Evolutionary conservation across 176 grass and related monocot genomes (phyloP), one percentile per base, ranked within the genome.

Genomic region (Carex scoparia): DNA sequence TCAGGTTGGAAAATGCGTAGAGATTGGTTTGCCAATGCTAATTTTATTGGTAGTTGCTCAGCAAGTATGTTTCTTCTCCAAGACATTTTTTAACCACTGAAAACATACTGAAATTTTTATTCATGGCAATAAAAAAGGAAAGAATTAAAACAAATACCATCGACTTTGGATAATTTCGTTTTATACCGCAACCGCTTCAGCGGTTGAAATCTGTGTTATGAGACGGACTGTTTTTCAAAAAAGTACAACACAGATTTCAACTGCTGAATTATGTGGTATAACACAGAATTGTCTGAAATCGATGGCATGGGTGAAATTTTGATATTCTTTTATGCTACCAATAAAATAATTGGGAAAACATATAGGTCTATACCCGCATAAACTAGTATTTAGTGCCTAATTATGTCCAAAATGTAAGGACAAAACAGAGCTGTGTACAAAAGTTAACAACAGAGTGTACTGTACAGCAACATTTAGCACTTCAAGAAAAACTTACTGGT

Each of bases 1-100:
- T 71, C 84, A 99, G 97, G 91, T 99, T 56, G 97, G 97, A 65
- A 99, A 99, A 91, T 99, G 97, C 85, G 97, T 99, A 84, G 97
- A 99, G 91, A 92, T 99, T 48, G 97, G 97, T 60, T 79, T 99
- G 80, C 93, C 97, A 57, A 94, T 96, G 91, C 88, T 99, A 86
- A 92, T 99, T 87, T 81, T 96, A 68, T 88, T 87, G 6, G 86
- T 95, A 69, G 31, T 92, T 31, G 87, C 91, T 84, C 93, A 96
- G 82, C 97, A 96, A 89, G 97, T 99, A 87, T 51, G 81, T 83
- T 66, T 83, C 46, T 68, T 83, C 40, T 80, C 32, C 14, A 81
- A 81, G 33, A 40, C 32, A 63, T 27, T 81, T 15, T 64, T 15
- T 64, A 81, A 81, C 33, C 33, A 64, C 38, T 10, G 7, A 44